Conservation (phyloP, 164 flowering plant genomes). For the Berberis vulgaris region DNA sequence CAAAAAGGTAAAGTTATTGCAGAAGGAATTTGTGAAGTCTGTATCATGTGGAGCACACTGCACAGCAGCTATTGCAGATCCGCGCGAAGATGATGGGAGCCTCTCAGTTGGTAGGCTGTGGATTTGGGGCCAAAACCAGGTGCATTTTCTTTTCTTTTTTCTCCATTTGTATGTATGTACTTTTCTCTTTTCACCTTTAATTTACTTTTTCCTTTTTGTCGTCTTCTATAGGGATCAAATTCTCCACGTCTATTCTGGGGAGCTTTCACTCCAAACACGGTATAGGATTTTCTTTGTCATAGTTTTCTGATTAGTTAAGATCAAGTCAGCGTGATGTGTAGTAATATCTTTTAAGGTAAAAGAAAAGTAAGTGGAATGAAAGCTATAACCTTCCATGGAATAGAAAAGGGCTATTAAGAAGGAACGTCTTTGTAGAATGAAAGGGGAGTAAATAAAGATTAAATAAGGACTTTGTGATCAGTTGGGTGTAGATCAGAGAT, state of each 20-base stretch:
- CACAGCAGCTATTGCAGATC: conserved; percentile 89
- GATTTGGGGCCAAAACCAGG: conserved; percentile 99
- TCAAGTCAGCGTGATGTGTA: no score
- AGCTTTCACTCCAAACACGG: conserved; percentile 81
- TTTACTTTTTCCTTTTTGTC: conserved; percentile 2
- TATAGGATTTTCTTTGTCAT: conserved; percentile 17
- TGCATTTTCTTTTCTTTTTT: conserved; percentile 10
- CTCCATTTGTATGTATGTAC: neutral
- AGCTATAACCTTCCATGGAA: no score
- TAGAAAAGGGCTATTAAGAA: no score
- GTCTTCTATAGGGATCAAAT: conserved; percentile 63
- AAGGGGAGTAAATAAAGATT: no score
- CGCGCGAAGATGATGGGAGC: conserved; percentile 82
- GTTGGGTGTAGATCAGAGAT: no score
- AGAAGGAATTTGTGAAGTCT: conserved; percentile 74
- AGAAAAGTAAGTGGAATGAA: no score
- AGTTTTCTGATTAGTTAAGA: neutral
- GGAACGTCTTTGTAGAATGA: no score
- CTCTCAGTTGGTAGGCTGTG: conserved; percentile 66
- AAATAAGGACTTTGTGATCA: no score
- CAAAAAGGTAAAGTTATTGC: conserved; percentile 59
- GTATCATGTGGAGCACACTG: conserved; percentile 97
- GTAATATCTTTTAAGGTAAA: no score
- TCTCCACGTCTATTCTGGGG: conserved; percentile 87
- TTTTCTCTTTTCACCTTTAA: neutral